These are phyloP conservation scores for Lineolata rhizophorae DNA, from an alignment of 495 filamentous ascomycete species.

Conservation along the genomic window DNA sequence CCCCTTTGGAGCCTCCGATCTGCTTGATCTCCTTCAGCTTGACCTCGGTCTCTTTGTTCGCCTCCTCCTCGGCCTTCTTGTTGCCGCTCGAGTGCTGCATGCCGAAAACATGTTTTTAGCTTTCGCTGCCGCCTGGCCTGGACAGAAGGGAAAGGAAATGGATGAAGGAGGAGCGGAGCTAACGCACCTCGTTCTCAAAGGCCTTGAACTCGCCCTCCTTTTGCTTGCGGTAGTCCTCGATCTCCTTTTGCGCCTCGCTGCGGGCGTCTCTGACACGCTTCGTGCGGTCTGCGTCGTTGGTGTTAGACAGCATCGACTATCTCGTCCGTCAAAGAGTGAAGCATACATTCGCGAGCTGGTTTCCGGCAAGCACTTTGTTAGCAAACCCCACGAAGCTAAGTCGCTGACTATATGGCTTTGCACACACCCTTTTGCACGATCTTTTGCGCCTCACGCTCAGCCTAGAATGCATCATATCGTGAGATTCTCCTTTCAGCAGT, in stretches of 20 bases:
- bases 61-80: slow-evolving; percentile 70
- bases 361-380: too few relatives aligned
- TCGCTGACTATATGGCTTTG: background rate
- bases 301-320: too few relatives aligned
- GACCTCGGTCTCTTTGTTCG: slow-evolving; percentile 56
- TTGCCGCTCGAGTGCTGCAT: slow-evolving; percentile 64
- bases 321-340: slow-evolving; percentile 1
- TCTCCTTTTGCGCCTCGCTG: slow-evolving; percentile 89
- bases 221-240: slow-evolving; percentile 73
- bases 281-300: slow-evolving; percentile 62
- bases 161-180: background rate
- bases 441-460: slow-evolving; percentile 96
- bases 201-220: slow-evolving; percentile 93
- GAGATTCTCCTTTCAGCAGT: slow-evolving; percentile 19
- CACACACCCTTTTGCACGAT: slow-evolving; percentile 80
- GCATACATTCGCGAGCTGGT: slow-evolving; percentile 52
- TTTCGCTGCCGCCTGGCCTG: background rate
- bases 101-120: background rate
- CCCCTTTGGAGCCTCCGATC: slow-evolving; percentile 54
- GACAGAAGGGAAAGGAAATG: background rate
- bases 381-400: too few relatives aligned
- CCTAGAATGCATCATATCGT: too few relatives aligned
- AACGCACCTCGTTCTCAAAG: slow-evolving; percentile 68
- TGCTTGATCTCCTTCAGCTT: slow-evolving; percentile 65
- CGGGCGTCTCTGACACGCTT: slow-evolving; percentile 92